Evolutionary conservation across 495 filamentous ascomycete genomes (phyloP), one percentile per base, ranked within the genome.

Genomic region (Neurospora terricola): DNA sequence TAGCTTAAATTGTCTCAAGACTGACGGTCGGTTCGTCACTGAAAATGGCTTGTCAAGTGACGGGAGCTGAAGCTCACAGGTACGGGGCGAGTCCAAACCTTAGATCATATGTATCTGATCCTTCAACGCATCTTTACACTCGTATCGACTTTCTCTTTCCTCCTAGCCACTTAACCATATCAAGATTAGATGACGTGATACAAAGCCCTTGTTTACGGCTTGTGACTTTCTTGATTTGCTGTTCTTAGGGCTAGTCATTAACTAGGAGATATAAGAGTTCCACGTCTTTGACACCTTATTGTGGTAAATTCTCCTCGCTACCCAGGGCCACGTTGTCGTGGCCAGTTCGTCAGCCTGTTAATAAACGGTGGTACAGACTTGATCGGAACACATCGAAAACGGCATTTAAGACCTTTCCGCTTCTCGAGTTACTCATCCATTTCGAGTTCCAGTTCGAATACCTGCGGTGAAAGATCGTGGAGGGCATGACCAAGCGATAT

Each of bases 131-230:
- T 42, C 75, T 77, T 68, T 70, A 38, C 71, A 70, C 72, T 73
- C 36, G 72, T 74, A 38, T 73, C 73, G 78, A 75, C 78, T 78
- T 79, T 77, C 77, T 78, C 76, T 77, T 78, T 72, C 74, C 70
- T 42, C 36, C 12, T 70, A 54, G 10, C 73, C 71, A 66, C 72
- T 73, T 74, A 71, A 75, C 74, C 70, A 18, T 77, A n/a, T 43
- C 71, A 37, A 74, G 73, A 71, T 18, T 71, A 74, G 73, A 77
- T 79, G 79, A 80, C 79, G 74, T 79, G 78, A 79, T 76, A 77
- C 73, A 70, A 69, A 70, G 37, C 71, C 62, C 38, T 30, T 70
- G 62, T 38, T 72, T 75, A 69, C 73, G 59, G 69, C 72, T 73
- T 68, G 76, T 77, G 74, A 75, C 76, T 18, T 18, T 69, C 39